Evolutionary conservation across 1,284 basidiomycete genomes (phyloP).

Genomic region (Ceratobasidium sp.): DNA sequence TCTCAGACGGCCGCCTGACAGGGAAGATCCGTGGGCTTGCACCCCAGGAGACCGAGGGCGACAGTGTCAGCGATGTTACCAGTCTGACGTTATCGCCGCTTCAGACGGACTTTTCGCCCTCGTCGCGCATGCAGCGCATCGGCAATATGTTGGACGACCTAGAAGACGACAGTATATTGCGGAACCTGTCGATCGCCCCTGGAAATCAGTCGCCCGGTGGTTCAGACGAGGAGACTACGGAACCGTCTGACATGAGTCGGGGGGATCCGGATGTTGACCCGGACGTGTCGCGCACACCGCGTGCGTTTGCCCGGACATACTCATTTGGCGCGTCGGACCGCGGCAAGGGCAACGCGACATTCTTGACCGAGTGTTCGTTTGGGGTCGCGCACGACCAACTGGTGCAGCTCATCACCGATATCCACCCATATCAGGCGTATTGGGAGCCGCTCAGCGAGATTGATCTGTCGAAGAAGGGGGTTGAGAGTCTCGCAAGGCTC

Average conservation of each 20-base stretch:
- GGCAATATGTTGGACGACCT: conserved; percentile 43
- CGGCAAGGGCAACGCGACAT: conserved; percentile 71
- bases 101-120: conserved; percentile 26
- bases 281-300: conserved; percentile 19
- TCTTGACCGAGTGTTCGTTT: conserved; percentile 93
- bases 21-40: conserved; percentile 80
- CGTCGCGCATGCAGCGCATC: conserved; percentile 35
- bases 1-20: conserved; percentile 88
- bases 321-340: conserved; percentile 32
- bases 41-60: conserved; percentile 19
- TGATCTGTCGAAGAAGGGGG: conserved; percentile 79
- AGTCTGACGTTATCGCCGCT: conserved; percentile 41
- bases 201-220: conserved; percentile 35
- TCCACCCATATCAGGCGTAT: conserved; percentile 93
- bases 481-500: conserved; percentile 90
- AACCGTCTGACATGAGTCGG: conserved; percentile 33
- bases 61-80: conserved; percentile 41
- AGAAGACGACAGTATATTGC: conserved; percentile 39
- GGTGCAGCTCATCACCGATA: conserved; percentile 92
- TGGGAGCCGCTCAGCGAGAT: conserved; percentile 87
- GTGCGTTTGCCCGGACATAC: conserved; percentile 26
- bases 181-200: conserved; percentile 43
- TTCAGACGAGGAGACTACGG: conserved; percentile 38
- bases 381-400: conserved; percentile 90
- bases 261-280: conserved; percentile 29